Evolutionary conservation across 495 filamentous ascomycete genomes (phyloP), one percentile per base, ranked within the genome.

Genomic region (Staphylotrichum tortipilum): DNA sequence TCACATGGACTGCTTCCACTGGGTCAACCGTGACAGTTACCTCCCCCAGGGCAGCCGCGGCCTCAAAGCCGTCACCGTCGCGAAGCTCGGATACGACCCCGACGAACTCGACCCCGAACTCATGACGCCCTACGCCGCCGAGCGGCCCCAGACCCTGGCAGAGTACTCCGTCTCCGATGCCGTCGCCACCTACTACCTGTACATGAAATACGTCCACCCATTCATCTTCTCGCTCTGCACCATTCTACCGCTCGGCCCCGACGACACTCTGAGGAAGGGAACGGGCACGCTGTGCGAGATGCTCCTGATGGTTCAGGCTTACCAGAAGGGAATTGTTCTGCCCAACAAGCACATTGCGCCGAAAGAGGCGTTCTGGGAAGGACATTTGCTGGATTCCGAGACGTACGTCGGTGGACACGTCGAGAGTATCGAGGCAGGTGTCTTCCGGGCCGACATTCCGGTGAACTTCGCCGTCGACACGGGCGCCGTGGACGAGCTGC

Each of bases 191-290:
- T 99, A 97, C 65, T 99, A 99, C 61, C 76, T 99, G 36, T 99
- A 99, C 72, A 99, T 97, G 92, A 99, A 99, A 86, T 99, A 99
- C 67, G 88, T 99, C 18, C 92, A 99, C 62, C 92, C 92, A 2
- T 99, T 99, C 71, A 91, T 99, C 65, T 99, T 97, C 75, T 95
- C 92, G 0, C 74, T 99, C 0, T 97, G 92, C 68, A 99, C 89
- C 0, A 95, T 99, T 68, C 77, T 99, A 64, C 92, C 92, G 0
- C 74, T 99, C 2, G 89, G 88, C 24, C 85, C 90, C 14, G 90
- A 99, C 60, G 90, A 96, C 63, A 87, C 89, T 3, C 61, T 97
- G 55, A 77, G 92, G 49, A 99, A 99, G 61, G 92, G 92, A 59
- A 99, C 92, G 1, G 92, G 92, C 61, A 99, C 92, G 6, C 74